phyloP scores from a whole-genome alignment of 371 early-diverging fungal species.

The Mortierella sp. region DNA sequence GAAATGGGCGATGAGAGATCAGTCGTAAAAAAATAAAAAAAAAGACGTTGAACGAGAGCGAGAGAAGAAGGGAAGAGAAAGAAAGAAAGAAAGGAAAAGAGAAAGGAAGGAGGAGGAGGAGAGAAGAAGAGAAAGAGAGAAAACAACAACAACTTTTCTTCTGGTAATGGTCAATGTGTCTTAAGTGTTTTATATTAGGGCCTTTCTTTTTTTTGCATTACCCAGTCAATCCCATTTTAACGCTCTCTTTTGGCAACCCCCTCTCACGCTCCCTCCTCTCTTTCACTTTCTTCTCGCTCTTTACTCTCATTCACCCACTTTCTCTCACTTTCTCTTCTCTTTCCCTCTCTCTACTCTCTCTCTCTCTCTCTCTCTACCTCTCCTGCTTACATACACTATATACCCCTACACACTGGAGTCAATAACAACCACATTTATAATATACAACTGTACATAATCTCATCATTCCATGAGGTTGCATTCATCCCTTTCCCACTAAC shows the following conservation, averaged over 20 bases:
- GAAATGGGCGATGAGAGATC: background rate
- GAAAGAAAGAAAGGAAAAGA: no score
- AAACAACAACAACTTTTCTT: background rate
- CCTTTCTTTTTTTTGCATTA: no score
- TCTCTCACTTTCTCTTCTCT: background rate
- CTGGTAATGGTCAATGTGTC: no score
- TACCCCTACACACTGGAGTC: background rate
- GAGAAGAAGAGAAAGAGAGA: background rate
- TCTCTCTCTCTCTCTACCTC: background rate
- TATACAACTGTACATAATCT: background rate
- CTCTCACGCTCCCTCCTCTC: background rate
- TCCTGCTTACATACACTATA: background rate
- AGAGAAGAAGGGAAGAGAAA: no score
- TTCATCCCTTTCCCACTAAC: background rate
- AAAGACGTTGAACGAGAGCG: no score
- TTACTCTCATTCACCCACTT: background rate
- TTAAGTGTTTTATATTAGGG: no score
- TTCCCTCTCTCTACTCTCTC: slow-evolving; percentile 3
- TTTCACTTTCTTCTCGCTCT: background rate
- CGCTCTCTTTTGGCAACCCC: background rate
- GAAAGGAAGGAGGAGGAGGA: no score
- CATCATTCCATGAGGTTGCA: slow-evolving; percentile 11
- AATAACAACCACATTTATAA: background rate
- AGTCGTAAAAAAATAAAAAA: background rate
- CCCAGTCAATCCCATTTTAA: no score